Base-by-base conservation (phyloP, 129 eudicot genomes). In the Glebionis coronaria region DNA sequence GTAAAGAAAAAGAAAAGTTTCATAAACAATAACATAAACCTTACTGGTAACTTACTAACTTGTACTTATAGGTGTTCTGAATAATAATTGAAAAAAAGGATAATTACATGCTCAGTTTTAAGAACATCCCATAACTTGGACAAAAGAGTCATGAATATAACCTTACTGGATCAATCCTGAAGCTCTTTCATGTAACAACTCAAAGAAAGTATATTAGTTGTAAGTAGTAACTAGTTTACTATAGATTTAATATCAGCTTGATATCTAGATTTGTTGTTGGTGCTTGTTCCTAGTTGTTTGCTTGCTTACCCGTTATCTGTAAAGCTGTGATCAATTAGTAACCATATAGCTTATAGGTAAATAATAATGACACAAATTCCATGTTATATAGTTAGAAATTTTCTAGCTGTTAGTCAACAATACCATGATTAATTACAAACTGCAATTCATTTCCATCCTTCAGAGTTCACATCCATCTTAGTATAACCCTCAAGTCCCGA, bases 251-350 rank as follows among this genome's bases (percentile, higher is more conserved):
- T 49, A 42, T 65, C 8, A 10, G 29, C 13, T 8, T 35, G 9
- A 9, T 58, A 20, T 47, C 62, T 75, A 75, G 38, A 21, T 27
- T 67, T 45, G 14, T 58, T 12, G 53, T 42, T 27, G 69, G 21
- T 38, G 60, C 42, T 49, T 60, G 56, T 49, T 79, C 86, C 96
- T 92, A 88, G 28, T 66, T 75, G 44, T 62, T 82, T 14, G 90
- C 91, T 82, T 85, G 94, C 71, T 93, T 93, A 25, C 98, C 88
- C 23, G 82, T 85, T 74, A 88, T 88, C 16, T 93, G 96, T 52
- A 93, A 83, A 29, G 84, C 96, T 74, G 28, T 80, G 44, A 79
- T 76, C n/a, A n/a, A n/a, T n/a, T n/a, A n/a, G n/a, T n/a, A n/a
- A n/a, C n/a, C n/a, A n/a, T n/a, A n/a, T n/a, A n/a, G n/a, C n/a